Conservation (phyloP, 192 early-diverging fungal species). For the Umbelopsis sp. region DNA sequence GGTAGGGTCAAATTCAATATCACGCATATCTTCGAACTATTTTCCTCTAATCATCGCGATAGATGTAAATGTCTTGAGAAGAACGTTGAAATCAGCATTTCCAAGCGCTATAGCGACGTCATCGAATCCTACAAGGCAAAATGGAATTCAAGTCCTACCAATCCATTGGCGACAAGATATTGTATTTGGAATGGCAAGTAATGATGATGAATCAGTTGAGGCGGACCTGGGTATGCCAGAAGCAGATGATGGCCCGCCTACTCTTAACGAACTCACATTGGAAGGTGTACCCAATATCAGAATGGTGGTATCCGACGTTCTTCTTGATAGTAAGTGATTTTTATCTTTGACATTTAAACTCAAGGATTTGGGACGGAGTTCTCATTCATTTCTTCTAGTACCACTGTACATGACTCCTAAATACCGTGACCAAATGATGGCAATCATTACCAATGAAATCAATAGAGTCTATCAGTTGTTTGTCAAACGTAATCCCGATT, state of each 20-base stretch:
- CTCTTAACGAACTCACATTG: slow-evolving; percentile 75
- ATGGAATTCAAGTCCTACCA: slow-evolving; percentile 76
- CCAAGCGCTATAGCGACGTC: slow-evolving; percentile 18
- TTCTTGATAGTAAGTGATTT: slow-evolving; percentile 71
- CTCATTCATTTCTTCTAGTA: slow-evolving; percentile 46
- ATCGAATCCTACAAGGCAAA: slow-evolving; percentile 16
- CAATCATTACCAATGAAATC: slow-evolving; percentile 72
- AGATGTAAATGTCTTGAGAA: slow-evolving; percentile 73
- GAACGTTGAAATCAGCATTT: slow-evolving; percentile 62
- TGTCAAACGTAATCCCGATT: slow-evolving; percentile 72
- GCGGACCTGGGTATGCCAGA: slow-evolving; percentile 54
- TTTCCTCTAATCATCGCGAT: background rate
- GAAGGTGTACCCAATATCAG: slow-evolving; percentile 83
- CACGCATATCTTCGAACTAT: too few relatives aligned
- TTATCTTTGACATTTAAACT: background rate
- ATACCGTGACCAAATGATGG: slow-evolving; percentile 81
- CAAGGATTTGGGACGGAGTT: background rate
- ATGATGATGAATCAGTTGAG: slow-evolving; percentile 57
- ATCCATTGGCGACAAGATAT: slow-evolving; percentile 84
- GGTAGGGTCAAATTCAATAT: slow-evolving; percentile 31
- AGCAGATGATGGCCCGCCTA: slow-evolving; percentile 58
- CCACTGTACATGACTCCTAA: slow-evolving; percentile 84
- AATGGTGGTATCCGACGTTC: slow-evolving; percentile 79
- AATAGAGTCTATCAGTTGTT: slow-evolving; percentile 78
- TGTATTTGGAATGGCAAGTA: slow-evolving; percentile 68